Evolutionary conservation across 2,329 filamentous ascomycete species (phyloP).

Genomic region (Onygena corvina): DNA sequence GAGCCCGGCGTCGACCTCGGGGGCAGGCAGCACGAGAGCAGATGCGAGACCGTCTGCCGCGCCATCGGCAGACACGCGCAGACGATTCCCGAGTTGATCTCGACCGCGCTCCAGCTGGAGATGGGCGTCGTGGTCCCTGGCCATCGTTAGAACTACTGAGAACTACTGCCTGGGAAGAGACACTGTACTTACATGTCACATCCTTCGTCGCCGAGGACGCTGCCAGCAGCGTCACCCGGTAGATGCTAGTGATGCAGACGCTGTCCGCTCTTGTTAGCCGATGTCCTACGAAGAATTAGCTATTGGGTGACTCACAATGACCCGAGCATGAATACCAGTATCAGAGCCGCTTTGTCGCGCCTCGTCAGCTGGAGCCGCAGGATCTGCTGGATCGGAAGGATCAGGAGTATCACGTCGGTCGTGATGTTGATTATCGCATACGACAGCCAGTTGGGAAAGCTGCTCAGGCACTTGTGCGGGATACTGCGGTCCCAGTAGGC

Average conservation of each 20-base stretch:
- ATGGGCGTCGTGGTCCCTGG: conserved; percentile 6
- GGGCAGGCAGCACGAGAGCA: conserved; percentile 7
- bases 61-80: conserved; percentile 26
- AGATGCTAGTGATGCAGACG: conserved; percentile 32
- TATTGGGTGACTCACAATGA: conserved; percentile 11
- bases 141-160: not conserved
- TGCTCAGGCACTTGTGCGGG: conserved; percentile 11
- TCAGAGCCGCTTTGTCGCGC: conserved; percentile 12
- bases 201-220: conserved; percentile 4
- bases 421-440: conserved; percentile 14
- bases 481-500: conserved; percentile 12
- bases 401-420: conserved; percentile 12
- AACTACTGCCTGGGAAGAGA: not conserved
- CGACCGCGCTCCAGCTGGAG: conserved; percentile 25
- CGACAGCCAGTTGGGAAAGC: conserved; percentile 7
- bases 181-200: conserved; percentile 11
- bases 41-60: conserved; percentile 10
- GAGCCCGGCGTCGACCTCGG: not conserved
- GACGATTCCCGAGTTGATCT: conserved; percentile 28
- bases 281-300: not conserved
- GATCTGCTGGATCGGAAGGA: conserved; percentile 13
- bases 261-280: conserved; percentile 14
- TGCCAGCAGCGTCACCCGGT: conserved; percentile 24
- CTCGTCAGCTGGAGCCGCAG: conserved; percentile 10
- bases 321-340: conserved; percentile 12